These are phyloP conservation scores for Waltergamsia citrina DNA, from an alignment of 2,329 filamentous ascomycete genomes.

Conservation along the genomic window DNA sequence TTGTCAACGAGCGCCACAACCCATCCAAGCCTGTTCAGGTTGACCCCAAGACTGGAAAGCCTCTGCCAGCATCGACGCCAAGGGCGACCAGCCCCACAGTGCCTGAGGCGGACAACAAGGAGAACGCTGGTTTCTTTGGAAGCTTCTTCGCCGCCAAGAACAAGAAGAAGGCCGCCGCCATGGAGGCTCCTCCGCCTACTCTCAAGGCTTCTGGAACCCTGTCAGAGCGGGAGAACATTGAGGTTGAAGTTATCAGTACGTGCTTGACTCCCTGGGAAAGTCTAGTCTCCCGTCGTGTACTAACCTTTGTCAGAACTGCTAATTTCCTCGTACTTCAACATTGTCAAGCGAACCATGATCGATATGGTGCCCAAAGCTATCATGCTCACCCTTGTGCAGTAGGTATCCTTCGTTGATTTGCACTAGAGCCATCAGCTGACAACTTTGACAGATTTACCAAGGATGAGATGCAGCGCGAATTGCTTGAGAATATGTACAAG, in stretches of 20 bases:
- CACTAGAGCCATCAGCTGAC: neutral
- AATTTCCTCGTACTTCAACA: slow-evolving; percentile 96
- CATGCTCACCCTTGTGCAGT: slow-evolving; percentile 95
- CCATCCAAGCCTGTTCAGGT: slow-evolving; percentile 82
- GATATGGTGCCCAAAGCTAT: slow-evolving; percentile 99
- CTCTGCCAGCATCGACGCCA: slow-evolving; percentile 60
- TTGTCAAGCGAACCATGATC: slow-evolving; percentile 96
- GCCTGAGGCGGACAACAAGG: slow-evolving; percentile 33
- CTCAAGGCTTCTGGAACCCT: slow-evolving; percentile 91
- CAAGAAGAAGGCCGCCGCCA: slow-evolving; percentile 99
- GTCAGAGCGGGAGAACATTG: slow-evolving; percentile 87
- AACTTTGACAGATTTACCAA: slow-evolving; percentile 64
- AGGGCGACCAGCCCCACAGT: slow-evolving; percentile 70
- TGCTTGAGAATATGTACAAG: slow-evolving; percentile 96
- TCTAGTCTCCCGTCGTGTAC: too few species aligned
- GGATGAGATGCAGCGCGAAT: slow-evolving; percentile 96
- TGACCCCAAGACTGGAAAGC: slow-evolving; percentile 97
- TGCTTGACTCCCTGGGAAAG: too few species aligned
- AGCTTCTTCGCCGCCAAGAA: slow-evolving; percentile 99
- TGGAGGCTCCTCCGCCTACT: slow-evolving; percentile 88
- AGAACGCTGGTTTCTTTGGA: slow-evolving; percentile 83
- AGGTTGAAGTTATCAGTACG: slow-evolving; percentile 97
- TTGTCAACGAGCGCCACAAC: slow-evolving; percentile 88
- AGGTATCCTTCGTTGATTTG: too few species aligned
- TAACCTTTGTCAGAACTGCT: slow-evolving; percentile 91